Conservation (phyloP, 768 basidiomycete species). For the Royoungia palumana region DNA sequence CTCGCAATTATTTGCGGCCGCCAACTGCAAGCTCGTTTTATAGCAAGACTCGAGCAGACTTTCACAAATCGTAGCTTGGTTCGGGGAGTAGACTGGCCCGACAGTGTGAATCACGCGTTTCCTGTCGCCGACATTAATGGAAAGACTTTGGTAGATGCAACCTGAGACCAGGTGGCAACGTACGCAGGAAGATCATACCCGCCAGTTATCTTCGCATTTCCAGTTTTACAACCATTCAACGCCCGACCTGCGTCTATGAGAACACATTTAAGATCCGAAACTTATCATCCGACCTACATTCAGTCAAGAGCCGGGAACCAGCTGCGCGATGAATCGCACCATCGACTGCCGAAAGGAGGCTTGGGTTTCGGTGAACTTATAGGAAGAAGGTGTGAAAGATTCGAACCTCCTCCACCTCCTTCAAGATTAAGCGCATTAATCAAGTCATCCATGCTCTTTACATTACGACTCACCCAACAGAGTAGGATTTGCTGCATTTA, state of each 20-base stretch:
- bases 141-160: neutral
- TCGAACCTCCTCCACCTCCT: conserved; percentile 78
- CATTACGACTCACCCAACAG: conserved; percentile 61
- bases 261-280: neutral
- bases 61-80: conserved; percentile 43
- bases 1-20: conserved; percentile 54
- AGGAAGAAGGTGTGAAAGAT: neutral
- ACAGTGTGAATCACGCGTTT: conserved; percentile 78
- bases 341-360: conserved; percentile 50
- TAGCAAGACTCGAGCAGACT: conserved; percentile 68
- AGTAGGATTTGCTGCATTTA: conserved; percentile 77
- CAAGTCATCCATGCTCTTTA: neutral
- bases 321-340: conserved; percentile 80
- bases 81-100: conserved; percentile 58
- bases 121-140: conserved; percentile 33
- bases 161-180: conserved; percentile 27
- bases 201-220: conserved; percentile 74
- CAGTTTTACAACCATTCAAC: conserved; percentile 65
- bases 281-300: conserved; percentile 49
- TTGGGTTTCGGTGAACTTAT: neutral
- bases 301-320: conserved; percentile 57
- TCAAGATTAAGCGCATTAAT: neutral
- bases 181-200: conserved; percentile 78
- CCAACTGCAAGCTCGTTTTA: conserved; percentile 56
- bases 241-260: conserved; percentile 47